A percentile compares a stretch with the other conserved stretches of the same genome.
phyloP scores from a whole-genome alignment of 176 grass and related monocot genomes.

The Paspalum vaginatum region DNA sequence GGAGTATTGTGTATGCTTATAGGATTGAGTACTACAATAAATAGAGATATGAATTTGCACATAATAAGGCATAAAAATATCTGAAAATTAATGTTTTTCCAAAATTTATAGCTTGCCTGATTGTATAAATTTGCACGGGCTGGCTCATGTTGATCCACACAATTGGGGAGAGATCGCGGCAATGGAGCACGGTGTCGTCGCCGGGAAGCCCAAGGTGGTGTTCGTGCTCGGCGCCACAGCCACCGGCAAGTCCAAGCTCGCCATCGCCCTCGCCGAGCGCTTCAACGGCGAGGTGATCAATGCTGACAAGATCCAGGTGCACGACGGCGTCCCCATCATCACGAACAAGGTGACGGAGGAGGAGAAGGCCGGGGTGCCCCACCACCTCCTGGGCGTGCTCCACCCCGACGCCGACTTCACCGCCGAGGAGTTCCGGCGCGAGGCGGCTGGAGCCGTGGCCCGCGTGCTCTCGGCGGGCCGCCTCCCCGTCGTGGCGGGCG shows the following conservation, averaged over 20 bases:
- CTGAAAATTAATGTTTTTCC: too few species aligned
- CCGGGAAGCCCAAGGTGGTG: constrained; percentile 55
- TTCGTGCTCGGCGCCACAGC: constrained; percentile 75
- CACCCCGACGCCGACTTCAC: constrained; percentile 55
- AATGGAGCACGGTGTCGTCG: neutral
- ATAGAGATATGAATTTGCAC: too few species aligned
- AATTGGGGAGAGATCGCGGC: neutral
- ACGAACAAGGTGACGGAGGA: constrained; percentile 54
- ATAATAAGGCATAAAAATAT: too few species aligned
- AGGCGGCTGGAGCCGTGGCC: constrained; percentile 31
- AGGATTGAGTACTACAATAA: too few species aligned
- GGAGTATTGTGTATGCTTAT: too few species aligned
- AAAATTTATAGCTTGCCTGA: too few species aligned
- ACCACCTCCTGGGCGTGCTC: constrained; percentile 41
- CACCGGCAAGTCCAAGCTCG: constrained; percentile 77
- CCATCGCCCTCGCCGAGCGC: constrained; percentile 53
- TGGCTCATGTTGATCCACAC: neutral
- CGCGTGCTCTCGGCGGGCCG: constrained; percentile 31
- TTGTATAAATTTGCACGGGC: neutral
- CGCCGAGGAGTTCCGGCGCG: constrained; percentile 51
- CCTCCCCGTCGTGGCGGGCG: constrained; percentile 70
- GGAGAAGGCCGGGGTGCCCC: constrained; percentile 44
- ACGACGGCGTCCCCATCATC: constrained; percentile 38
- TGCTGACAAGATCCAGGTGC: constrained; percentile 50
- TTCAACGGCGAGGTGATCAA: constrained; percentile 65